phyloP scores from a whole-genome alignment of 495 filamentous ascomycete genomes.

The Podospora australis region DNA sequence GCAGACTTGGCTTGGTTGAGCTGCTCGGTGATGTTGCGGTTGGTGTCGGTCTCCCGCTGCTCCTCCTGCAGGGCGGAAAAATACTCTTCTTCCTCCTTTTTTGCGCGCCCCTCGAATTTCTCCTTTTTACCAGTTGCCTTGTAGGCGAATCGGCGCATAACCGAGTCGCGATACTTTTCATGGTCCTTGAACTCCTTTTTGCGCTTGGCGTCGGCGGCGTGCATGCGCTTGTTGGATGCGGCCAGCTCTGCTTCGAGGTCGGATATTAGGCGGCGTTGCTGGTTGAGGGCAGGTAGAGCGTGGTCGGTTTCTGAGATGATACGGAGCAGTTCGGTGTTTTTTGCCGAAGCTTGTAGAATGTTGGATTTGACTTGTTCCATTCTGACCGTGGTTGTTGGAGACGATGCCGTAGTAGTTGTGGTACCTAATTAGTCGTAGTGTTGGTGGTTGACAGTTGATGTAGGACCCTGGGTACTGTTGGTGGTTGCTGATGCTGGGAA shows the following conservation, averaged over 20 bases:
- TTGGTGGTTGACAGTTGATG: no score
- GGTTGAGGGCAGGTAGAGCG: constrained; percentile 30
- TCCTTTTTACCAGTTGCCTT: constrained; percentile 36
- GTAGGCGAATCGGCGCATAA: constrained; percentile 39
- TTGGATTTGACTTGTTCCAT: background rate
- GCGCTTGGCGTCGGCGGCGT: constrained; percentile 22
- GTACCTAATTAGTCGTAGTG: no score
- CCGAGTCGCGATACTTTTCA: constrained; percentile 41
- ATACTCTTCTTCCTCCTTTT: constrained; percentile 46
- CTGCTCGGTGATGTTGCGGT: constrained; percentile 22
- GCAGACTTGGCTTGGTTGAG: constrained; percentile 22
- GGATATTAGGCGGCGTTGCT: constrained; percentile 32
- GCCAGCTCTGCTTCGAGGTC: constrained; percentile 31
- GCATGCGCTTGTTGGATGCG: constrained; percentile 13
- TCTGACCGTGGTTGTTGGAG: no score
- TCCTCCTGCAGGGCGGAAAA: constrained; percentile 38
- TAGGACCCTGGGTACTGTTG: no score
- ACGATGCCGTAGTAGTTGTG: no score
- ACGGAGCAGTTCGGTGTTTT: constrained; percentile 23
- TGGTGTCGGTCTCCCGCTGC: constrained; percentile 29
- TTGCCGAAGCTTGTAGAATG: background rate
- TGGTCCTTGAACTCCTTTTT: constrained; percentile 41
- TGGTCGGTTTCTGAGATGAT: constrained; percentile 38
- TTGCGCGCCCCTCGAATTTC: constrained; percentile 34
- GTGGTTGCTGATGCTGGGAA: no score